A percentile compares a stretch with the other conserved stretches of the same genome.
Evolutionary conservation across 2,329 filamentous ascomycete genomes (phyloP).

Genomic region (Colletotrichum sp.): DNA sequence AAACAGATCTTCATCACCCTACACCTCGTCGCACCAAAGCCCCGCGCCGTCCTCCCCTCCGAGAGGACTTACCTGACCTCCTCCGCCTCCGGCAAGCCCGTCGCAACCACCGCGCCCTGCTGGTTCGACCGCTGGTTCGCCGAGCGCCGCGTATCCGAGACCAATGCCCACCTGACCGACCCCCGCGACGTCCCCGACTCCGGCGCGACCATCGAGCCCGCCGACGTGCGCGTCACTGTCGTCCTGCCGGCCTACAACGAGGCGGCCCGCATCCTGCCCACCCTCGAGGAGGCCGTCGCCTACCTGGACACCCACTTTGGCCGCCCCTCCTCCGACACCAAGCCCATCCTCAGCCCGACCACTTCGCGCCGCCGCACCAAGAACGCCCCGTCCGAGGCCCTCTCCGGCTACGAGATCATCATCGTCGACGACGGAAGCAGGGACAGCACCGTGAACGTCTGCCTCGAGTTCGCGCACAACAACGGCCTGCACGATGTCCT

Average conservation of each 20-base stretch:
- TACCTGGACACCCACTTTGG: conserved; percentile 84
- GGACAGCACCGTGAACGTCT: conserved; percentile 81
- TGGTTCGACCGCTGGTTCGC: conserved; percentile 83
- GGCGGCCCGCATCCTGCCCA: conserved; percentile 79
- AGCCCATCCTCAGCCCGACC: conserved; percentile 19
- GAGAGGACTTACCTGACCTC: conserved; percentile 89
- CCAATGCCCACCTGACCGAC: conserved; percentile 34
- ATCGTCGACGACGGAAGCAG: conserved; percentile 89
- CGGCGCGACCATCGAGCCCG: conserved; percentile 67
- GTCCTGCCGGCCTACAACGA: conserved; percentile 98
- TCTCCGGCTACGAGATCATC: conserved; percentile 86
- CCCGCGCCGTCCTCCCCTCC: conserved; percentile 73
- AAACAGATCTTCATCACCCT: conserved; percentile 67
- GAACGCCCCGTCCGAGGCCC: conserved; percentile 39
- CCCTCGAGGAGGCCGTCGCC: conserved; percentile 88
- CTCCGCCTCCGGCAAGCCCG: conserved; percentile 56
- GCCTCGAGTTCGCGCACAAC: conserved; percentile 78
- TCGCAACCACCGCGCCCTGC: conserved; percentile 70
- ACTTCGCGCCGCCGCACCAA: conserved; percentile 32
- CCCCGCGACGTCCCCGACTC: conserved; percentile 47
- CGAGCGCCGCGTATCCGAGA: conserved; percentile 59
- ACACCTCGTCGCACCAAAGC: conserved; percentile 78
- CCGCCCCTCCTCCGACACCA: conserved; percentile 32
- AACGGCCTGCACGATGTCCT: conserved; percentile 80
- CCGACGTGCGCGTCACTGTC: conserved; percentile 86